Percentiles rank a stretch among this genome's conserved stretches.
These are phyloP conservation scores for Neocatenulostroma microsporum DNA, from an alignment of 2,329 filamentous ascomycete species.

Conservation along the genomic window DNA sequence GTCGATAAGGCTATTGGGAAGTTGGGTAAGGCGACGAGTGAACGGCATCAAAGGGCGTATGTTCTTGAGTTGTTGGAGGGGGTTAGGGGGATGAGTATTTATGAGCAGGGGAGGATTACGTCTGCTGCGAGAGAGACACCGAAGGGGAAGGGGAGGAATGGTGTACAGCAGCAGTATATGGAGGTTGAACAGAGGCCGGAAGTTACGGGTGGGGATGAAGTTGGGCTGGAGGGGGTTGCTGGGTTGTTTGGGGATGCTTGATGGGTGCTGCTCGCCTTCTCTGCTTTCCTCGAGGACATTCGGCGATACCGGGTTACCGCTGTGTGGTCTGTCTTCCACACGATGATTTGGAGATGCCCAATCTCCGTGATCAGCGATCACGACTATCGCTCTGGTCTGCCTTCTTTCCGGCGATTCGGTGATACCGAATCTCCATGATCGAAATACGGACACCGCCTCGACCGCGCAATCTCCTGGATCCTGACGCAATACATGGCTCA, in stretches of 20 bases:
- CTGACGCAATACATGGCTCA: no score
- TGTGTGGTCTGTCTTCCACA: no score
- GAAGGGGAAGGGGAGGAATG: conserved; percentile 22
- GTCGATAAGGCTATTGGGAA: conserved; percentile 49
- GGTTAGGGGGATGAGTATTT: conserved; percentile 82
- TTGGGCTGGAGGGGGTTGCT: conserved; percentile 37
- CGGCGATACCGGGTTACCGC: no score
- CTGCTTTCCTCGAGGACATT: no score
- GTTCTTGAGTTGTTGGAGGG: conserved; percentile 80
- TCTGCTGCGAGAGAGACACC: conserved; percentile 29
- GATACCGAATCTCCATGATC: no score
- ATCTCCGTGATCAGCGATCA: no score
- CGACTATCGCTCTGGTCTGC: no score
- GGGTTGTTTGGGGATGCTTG: conserved; percentile 35
- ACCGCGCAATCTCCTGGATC: no score
- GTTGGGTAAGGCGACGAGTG: conserved; percentile 33
- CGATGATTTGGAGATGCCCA: no score
- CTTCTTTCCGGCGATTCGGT: no score
- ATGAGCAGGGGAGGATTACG: conserved; percentile 87
- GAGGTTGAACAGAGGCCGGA: conserved; percentile 32
- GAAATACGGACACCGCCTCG: no score
- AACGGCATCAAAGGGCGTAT: conserved; percentile 70
- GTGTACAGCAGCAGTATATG: conserved; percentile 34
- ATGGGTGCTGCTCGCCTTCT: not conserved
- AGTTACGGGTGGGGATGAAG: conserved; percentile 34